A percentile compares a stretch with the other conserved stretches of the same genome.
phyloP scores from a whole-genome alignment of 306 rosid species.

The Sophora flavescens region DNA sequence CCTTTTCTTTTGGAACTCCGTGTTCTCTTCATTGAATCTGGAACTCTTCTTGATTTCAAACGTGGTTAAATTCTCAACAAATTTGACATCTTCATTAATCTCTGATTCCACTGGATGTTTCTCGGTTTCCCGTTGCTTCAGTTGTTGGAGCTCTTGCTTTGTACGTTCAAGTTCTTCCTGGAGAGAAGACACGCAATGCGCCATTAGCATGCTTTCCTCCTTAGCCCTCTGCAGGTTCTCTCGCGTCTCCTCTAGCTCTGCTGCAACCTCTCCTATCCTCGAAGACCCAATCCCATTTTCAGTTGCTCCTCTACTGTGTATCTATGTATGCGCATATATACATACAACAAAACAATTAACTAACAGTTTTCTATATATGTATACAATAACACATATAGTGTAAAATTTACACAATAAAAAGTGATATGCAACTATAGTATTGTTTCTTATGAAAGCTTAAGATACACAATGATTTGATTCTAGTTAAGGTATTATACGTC shows the following conservation, averaged over 20 bases:
- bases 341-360: not conserved
- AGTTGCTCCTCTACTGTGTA: conserved; percentile 56
- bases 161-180: conserved; percentile 82
- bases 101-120: conserved; percentile 56
- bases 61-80: conserved; percentile 58
- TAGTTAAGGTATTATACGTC: not conserved
- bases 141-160: conserved; percentile 63
- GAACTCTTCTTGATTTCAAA: conserved; percentile 50
- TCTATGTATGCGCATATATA: conserved; percentile 26
- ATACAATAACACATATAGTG: not conserved
- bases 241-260: conserved; percentile 81
- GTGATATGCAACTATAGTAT: not conserved
- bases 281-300: conserved; percentile 43
- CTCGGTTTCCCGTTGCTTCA: conserved; percentile 59
- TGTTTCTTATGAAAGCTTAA: conserved; percentile 23
- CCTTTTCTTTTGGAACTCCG: conserved; percentile 88
- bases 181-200: conserved; percentile 71
- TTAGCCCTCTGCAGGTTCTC: conserved; percentile 71
- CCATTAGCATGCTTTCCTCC: conserved; percentile 83
- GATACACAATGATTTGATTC: not conserved
- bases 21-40: conserved; percentile 41
- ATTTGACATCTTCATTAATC: conserved; percentile 64
- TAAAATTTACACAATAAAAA: not conserved
- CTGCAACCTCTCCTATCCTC: conserved; percentile 59
- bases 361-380: not conserved